Percentiles rank a stretch among this genome's conserved stretches.
Conservation (phyloP, 768 basidiomycete genomes). For the Clathrus columnatus region DNA sequence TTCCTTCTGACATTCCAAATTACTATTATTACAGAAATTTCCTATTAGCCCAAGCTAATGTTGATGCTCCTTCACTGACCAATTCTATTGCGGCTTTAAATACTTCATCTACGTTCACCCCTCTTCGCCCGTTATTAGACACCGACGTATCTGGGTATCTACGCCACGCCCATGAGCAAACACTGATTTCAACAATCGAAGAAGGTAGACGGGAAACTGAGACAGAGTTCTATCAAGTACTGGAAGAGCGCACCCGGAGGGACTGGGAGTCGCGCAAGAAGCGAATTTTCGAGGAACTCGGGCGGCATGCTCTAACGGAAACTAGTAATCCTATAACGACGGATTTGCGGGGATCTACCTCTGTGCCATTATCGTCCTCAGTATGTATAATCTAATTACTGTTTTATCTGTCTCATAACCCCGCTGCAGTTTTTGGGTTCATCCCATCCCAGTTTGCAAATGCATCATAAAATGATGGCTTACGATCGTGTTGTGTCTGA, state of each 20-base stretch:
- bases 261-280: conserved; percentile 92
- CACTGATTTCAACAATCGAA: conserved; percentile 89
- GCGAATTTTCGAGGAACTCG: conserved; percentile 82
- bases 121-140: conserved; percentile 87
- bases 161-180: conserved; percentile 91
- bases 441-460: conserved; percentile 39
- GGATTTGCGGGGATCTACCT: conserved; percentile 35
- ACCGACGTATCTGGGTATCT: conserved; percentile 91
- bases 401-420: too few species aligned
- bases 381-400: background rate
- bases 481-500: conserved; percentile 80
- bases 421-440: conserved; percentile 11
- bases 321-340: conserved; percentile 44
- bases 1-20: conserved; percentile 10
- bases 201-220: conserved; percentile 81
- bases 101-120: conserved; percentile 74
- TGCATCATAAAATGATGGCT: conserved; percentile 93
- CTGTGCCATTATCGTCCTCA: conserved; percentile 1
- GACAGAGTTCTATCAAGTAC: conserved; percentile 70
- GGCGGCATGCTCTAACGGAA: conserved; percentile 44
- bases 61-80: conserved; percentile 84
- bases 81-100: conserved; percentile 79
- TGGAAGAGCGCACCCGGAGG: conserved; percentile 63
- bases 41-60: conserved; percentile 85
- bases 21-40: conserved; percentile 52